Evolutionary conservation across 164 flowering plant species (phyloP).

Genomic region (Cinnamomum chago): DNA sequence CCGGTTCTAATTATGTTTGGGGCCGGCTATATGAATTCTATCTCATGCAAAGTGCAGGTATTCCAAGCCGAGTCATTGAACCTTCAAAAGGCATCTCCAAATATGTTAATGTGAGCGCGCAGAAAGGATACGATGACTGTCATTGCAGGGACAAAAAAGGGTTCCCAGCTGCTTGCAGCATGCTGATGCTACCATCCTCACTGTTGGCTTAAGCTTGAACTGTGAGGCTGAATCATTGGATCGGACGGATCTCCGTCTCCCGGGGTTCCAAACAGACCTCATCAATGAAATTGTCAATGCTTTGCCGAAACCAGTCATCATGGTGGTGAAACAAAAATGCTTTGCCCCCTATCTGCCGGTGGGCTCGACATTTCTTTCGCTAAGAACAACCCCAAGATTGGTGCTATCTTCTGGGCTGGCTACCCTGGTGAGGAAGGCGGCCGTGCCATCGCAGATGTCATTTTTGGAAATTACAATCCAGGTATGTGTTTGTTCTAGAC

Average conservation of each 20-base stretch:
- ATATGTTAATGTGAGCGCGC: neutral
- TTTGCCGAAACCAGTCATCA: conserved; percentile 48
- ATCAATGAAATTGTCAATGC: conserved; percentile 51
- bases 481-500: neutral
- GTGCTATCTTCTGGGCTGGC: conserved; percentile 75
- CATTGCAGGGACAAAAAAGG: conserved; percentile 30
- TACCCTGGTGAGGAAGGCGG: conserved; percentile 88
- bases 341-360: conserved; percentile 60
- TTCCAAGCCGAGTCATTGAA: conserved; percentile 15
- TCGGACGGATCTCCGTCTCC: conserved; percentile 47
- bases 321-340: no score
- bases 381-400: conserved; percentile 50
- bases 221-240: conserved; percentile 60
- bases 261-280: conserved; percentile 67
- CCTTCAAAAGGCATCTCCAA: conserved; percentile 4
- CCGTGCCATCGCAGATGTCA: conserved; percentile 63
- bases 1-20: no score
- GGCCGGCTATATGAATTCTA: no score
- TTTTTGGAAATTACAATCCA: conserved; percentile 44
- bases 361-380: conserved; percentile 73
- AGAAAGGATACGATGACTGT: conserved; percentile 28
- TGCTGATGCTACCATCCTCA: conserved; percentile 63
- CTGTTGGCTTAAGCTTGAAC: conserved; percentile 61
- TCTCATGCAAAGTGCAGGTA: conserved; percentile 9
- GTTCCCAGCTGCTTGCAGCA: conserved; percentile 46